Evolutionary conservation across 345 rosid species (phyloP).

Genomic region (Pugionium cornutum): DNA sequence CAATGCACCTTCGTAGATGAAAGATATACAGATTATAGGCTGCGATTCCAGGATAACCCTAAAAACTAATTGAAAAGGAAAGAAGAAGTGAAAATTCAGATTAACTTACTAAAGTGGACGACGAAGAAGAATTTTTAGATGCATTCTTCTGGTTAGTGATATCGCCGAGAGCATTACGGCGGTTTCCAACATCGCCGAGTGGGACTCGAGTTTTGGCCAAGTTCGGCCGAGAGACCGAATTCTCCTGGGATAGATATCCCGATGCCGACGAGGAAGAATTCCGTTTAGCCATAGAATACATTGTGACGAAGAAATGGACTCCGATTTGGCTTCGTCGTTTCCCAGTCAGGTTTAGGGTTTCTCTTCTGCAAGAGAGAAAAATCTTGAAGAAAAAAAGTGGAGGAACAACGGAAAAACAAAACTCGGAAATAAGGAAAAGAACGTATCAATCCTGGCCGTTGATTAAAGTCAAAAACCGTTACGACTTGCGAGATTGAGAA

Average conservation of each 20-base stretch:
- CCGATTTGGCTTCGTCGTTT: slow-evolving; percentile 42
- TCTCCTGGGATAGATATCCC: slow-evolving; percentile 48
- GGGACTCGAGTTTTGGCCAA: slow-evolving; percentile 70
- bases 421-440: background rate
- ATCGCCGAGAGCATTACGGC: slow-evolving; percentile 34
- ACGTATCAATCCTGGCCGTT: slow-evolving; percentile 21
- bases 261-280: slow-evolving; percentile 47
- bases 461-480: slow-evolving; percentile 26
- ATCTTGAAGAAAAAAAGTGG: slow-evolving; percentile 14
- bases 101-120: slow-evolving; percentile 60
- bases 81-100: background rate
- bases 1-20: slow-evolving; percentile 30
- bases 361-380: slow-evolving; percentile 11
- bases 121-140: slow-evolving; percentile 43
- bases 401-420: background rate
- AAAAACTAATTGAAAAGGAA: slow-evolving; percentile 5
- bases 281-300: slow-evolving; percentile 56
- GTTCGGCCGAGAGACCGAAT: slow-evolving; percentile 40
- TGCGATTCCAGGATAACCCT: slow-evolving; percentile 1
- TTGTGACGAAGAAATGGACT: slow-evolving; percentile 52
- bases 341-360: slow-evolving; percentile 18
- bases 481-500: slow-evolving; percentile 18
- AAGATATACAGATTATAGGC: background rate
- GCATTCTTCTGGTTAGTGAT: slow-evolving; percentile 63
- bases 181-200: slow-evolving; percentile 46